Base-by-base conservation (phyloP, 208 protist species). In the Acanthamoeba rhysodes region DNA sequence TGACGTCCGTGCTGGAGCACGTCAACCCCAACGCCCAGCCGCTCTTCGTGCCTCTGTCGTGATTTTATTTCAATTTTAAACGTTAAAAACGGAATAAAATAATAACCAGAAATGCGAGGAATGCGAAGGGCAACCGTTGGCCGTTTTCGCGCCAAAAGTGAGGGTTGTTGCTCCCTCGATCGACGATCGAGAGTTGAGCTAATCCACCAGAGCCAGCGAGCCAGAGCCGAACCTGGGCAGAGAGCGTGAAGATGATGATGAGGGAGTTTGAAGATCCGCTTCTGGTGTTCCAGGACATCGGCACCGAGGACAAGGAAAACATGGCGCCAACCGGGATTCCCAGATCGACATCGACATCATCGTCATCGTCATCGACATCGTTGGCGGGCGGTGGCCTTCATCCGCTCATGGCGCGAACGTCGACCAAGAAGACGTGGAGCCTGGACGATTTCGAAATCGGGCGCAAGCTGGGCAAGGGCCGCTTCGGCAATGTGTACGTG, bases 401-500 rank as follows among this genome's bases (percentile, higher is more conserved):
- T n/a, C 66, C 66, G 66, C 66, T 72, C 9, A 72, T 72, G 66
- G 27, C 29, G 29, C 66, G 66, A 12, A n/a, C 22, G 59, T 1
- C 59, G 22, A 82, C 48, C 80, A 88, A 88, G 80, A 88, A 88
- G 80, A 88, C 80, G 4, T 94, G 91, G 91, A 94, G 72, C 55
- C 55, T 99, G 29, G 94, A 95, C n/a, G 99, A 99, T 96, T 99
- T 99, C 96, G 98, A 99, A 50, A 97, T 99, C 34, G 97, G 99
- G 18, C 97, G 99, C 95, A 99, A 98, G 94, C 97, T 99, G 9
- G 99, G 99, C 34, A 97, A 98, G 5, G 99, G 99, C 27, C 99
- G 99, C 96, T 99, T 99, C 97, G 99, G 99, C 27, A 99, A 99
- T 93, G 99, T 99, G 9, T 99, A 99, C 97, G 97, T 99, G 4